Evolutionary conservation across 371 early-diverging fungal species (phyloP), one percentile per base, ranked within the genome.

Genomic region (Encephalitozoon romaleae): DNA sequence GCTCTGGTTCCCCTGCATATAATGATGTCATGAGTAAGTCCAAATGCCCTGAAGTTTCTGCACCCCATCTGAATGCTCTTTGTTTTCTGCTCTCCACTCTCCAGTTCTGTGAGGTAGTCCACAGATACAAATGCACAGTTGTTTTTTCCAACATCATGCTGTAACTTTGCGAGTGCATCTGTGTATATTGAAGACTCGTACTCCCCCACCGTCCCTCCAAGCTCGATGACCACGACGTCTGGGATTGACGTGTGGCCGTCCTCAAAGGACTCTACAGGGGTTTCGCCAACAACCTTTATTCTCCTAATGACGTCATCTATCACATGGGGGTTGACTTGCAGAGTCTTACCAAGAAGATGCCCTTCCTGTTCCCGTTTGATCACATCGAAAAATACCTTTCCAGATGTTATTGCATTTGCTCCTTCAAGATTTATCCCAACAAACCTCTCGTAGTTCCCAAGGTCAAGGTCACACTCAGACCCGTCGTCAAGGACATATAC

Each of bases 391-490:
- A 95, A 94, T 77, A 96, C 91, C 85, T 96, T 95, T 81, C 98
- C 99, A 41, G 95, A 93, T n/a, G 97, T 96, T 80, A 99, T 94
- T 84, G 93, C 93, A 90, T 96, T 96, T 84, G 92, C 90, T 55
- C 92, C 89, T 47, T 92, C 91, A 77, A 98, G 87, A 32, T 90
- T 90, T 4, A 95, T 88, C 81, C 93, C 93, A 72, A 95, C 85
- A 87, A 94, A 96, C 67, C 98, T 90, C 87, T 98, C 98, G 86
- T 96, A 99, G 88, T 94, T 95, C 63, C 99, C 99, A 41, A 98
- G 87, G 86, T 96, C 98, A 47, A 97, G 88, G 85, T 96, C 96
- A 43, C 96, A 96, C 86, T 99, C 99, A 78, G 94, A 94, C 66
- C 98, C 99, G 84, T 99, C 99, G 77, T 94, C 90, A 70, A 98